Conservation (phyloP, 352 stramenopile species). For the Plasmopara viticola region DNA sequence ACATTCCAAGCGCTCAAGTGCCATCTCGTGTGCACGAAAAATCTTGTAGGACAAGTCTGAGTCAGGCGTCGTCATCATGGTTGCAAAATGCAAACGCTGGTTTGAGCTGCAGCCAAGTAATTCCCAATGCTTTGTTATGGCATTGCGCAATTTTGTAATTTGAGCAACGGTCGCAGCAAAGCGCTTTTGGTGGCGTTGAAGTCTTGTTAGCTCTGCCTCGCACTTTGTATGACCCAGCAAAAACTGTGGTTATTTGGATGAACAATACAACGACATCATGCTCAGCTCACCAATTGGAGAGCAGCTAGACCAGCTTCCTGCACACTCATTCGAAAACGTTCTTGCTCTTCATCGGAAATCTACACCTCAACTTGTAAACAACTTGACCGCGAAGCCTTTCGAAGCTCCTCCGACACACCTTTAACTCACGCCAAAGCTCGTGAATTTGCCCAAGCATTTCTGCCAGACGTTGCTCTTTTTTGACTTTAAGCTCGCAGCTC, state of each 20-base stretch:
- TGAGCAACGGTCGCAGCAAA: constrained; percentile 18
- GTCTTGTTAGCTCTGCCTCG: constrained; percentile 20
- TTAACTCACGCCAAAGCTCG: constrained; percentile 27
- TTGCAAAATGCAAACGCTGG: no score
- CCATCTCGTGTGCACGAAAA: constrained; percentile 21
- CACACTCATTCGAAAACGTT: constrained; percentile 21
- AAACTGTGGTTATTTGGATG: background rate
- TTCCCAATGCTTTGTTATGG: constrained; percentile 22
- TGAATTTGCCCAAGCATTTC: constrained; percentile 31
- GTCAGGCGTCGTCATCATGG: constrained; percentile 2
- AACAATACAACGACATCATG: background rate
- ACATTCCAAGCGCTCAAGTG: constrained; percentile 22
- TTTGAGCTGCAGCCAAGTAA: constrained; percentile 13
- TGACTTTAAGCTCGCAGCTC: constrained; percentile 28
- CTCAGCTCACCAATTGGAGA: constrained; percentile 20
- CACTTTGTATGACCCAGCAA: constrained; percentile 9
- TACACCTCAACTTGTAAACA: constrained; percentile 6
- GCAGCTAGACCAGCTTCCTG: constrained; percentile 21
- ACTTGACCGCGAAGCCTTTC: background rate
- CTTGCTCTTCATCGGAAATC: constrained; percentile 25
- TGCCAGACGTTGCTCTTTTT: constrained; percentile 17
- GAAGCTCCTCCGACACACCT: constrained; percentile 6
- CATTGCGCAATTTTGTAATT: constrained; percentile 16
- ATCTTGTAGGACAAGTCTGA: constrained; percentile 23
- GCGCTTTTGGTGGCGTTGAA: constrained; percentile 24